Evolutionary conservation across 352 stramenopile species (phyloP), one percentile per base, ranked within the genome.

Genomic region (Sclerospora graminicola): DNA sequence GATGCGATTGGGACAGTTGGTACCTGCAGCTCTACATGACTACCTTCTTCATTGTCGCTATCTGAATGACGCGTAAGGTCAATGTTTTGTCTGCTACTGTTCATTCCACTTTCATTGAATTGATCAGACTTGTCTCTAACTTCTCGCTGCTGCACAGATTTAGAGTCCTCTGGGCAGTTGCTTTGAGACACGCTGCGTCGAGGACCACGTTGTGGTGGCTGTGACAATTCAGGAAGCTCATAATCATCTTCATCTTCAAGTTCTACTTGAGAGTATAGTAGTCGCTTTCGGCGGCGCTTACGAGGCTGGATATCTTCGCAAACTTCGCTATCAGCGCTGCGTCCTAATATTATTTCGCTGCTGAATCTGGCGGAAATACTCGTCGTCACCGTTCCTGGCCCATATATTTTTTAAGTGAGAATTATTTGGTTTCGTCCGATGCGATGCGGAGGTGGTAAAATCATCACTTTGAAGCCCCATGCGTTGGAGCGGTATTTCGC

Each of bases 181-280:
- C 33, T n/a, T 31, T 37, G 31, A 10, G 0, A 20, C 15, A 39
- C n/a, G 3, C 23, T 44, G 15, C 34, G 48, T 32, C 20, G 49
- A 49, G 35, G 31, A 24, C 20, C 33, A 19, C 13, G 28, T 19
- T 41, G 19, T 37, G 30, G 50, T 41, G 42, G 43, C n/a, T 52
- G 46, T 19, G 63, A 63, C 14, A 82, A 30, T 32, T 69, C 49
- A 21, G 61, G 50, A 14, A 79, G 32, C 14, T 69, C 62, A 19
- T 73, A 60, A n/a, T 64, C 69, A 19, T 75, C 62, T 1, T 76
- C 63, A 1, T 82, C 68, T 20, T 74, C 61, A 2, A 47, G 23
- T 11, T 58, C 40, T 21, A 74, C 52, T 45, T 79, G 69, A 0
- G 61, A 77, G 41, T 69, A 67, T 47, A 64, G 51, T 35, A 82